Percentiles rank a stretch among this genome's conserved stretches.
These are phyloP conservation scores for Suillus occidentalis DNA, from an alignment of 768 basidiomycete species.

Conservation along the genomic window DNA sequence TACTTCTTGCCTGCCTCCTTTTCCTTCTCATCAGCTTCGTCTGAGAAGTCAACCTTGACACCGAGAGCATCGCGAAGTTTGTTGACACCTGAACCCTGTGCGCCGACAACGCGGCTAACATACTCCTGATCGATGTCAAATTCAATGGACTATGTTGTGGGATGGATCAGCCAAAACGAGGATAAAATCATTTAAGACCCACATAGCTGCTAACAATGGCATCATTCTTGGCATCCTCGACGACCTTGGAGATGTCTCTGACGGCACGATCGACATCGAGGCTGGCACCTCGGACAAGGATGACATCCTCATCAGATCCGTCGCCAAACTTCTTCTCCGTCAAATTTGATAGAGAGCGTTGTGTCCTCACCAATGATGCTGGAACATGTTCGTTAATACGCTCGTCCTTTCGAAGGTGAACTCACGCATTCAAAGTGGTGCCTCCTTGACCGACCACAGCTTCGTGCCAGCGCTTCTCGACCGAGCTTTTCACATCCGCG, in stretches of 20 bases:
- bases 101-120: too few species aligned
- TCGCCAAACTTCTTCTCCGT: slow-evolving; percentile 66
- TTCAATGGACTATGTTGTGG: slow-evolving; percentile 58
- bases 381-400: slow-evolving; percentile 6
- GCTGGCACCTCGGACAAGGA: slow-evolving; percentile 82
- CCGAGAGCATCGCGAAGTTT: slow-evolving; percentile 89
- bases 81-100: slow-evolving; percentile 79
- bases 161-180: slow-evolving; percentile 8
- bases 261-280: slow-evolving; percentile 86
- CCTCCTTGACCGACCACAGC: slow-evolving; percentile 78
- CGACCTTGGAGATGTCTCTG: slow-evolving; percentile 80
- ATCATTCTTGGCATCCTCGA: slow-evolving; percentile 93
- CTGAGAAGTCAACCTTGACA: slow-evolving; percentile 89
- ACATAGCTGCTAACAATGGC: slow-evolving; percentile 90
- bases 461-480: slow-evolving; percentile 92
- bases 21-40: slow-evolving; percentile 73
- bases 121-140: slow-evolving; percentile 90
- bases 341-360: slow-evolving; percentile 84
- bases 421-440: slow-evolving; percentile 85
- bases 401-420: slow-evolving; percentile 14
- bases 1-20: slow-evolving; percentile 70
- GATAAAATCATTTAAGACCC: slow-evolving; percentile 28
- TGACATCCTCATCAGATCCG: slow-evolving; percentile 63
- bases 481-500: slow-evolving; percentile 81
- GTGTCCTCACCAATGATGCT: slow-evolving; percentile 94